Evolutionary conservation across 1,139 yeast genomes (phyloP), one percentile per base, ranked within the genome.

Genomic region (Suhomyces bokatorum): DNA sequence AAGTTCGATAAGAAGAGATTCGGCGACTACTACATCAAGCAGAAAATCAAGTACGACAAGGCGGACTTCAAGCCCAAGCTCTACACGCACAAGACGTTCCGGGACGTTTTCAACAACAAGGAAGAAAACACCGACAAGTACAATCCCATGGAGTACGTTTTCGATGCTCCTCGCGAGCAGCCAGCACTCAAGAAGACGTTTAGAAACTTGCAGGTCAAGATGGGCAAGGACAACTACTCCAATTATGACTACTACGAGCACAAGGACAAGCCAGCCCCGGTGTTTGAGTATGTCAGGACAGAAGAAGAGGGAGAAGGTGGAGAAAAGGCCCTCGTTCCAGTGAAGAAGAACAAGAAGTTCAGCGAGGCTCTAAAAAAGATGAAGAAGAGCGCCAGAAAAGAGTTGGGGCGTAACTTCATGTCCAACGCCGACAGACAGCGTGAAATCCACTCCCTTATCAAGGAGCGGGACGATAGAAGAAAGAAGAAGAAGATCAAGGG

Each of bases 81-180:
- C 47, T 73, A 72, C 54, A 67, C 76, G 1, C 77, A 72, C 48
- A 69, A 67, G 45, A 73, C 77, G 1, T 70, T 73, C 49, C 53
- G 60, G 30, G 75, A 72, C 7, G 75, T 73, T 6, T 73, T 73
- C 48, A 53, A 57, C 14, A 70, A 73, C 43, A 49, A 51, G 29
- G 64, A 64, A 8, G 73, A 69, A 35, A 57, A 54, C 20, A 52
- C 57, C 27, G 66, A 62, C 31, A 63, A 61, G 40, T 69, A 68
- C 46, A 72, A 70, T 46, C 78, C 78, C 5, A 70, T 70, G 57
- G 77, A 72, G 47, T 53, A 59, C 33, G 78, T 74, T 6, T 74
- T 74, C 52, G 68, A 68, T 32, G 64, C 58, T 30, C 59, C 62
- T 2, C 62, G 50, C 9, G 51, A 51, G 32, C 53, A 53, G 17